phyloP scores from a whole-genome alignment of 2,329 filamentous ascomycete species.

The Moelleriella libera region DNA sequence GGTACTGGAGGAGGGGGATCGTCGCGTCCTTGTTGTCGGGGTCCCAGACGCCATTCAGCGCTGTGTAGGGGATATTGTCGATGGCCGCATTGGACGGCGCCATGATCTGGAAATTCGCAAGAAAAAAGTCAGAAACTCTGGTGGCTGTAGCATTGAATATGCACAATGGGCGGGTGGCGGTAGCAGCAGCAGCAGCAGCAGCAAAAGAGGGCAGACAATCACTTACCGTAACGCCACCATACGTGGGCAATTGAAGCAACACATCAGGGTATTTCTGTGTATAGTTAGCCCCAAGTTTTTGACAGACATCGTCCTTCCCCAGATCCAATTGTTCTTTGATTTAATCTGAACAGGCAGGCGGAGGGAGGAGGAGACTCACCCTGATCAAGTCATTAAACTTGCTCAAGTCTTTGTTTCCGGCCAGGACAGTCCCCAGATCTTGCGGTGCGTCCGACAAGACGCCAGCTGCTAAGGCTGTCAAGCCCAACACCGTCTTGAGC shows the following conservation, averaged over 20 bases:
- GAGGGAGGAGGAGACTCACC: slow-evolving; percentile 12
- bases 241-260: slow-evolving; percentile 26
- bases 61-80: slow-evolving; percentile 36
- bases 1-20: slow-evolving; percentile 43
- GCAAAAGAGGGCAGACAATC: background rate
- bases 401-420: slow-evolving; percentile 24
- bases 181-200: background rate
- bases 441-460: slow-evolving; percentile 9
- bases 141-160: too few relatives aligned
- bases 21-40: slow-evolving; percentile 28
- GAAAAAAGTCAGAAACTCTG: too few relatives aligned
- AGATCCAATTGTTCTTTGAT: too few relatives aligned
- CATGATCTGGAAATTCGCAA: slow-evolving; percentile 24
- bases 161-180: background rate
- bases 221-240: slow-evolving; percentile 27
- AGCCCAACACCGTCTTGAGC: slow-evolving; percentile 7
- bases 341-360: too few relatives aligned
- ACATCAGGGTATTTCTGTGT: slow-evolving; percentile 31
- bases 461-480: slow-evolving; percentile 9
- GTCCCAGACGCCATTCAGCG: slow-evolving; percentile 30
- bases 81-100: slow-evolving; percentile 45
- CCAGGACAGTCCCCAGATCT: slow-evolving; percentile 25
- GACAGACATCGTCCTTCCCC: background rate
- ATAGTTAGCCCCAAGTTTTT: background rate
- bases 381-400: slow-evolving; percentile 29